Conservation (phyloP, 2,329 filamentous ascomycete species). For the Dactylellina sp. region DNA sequence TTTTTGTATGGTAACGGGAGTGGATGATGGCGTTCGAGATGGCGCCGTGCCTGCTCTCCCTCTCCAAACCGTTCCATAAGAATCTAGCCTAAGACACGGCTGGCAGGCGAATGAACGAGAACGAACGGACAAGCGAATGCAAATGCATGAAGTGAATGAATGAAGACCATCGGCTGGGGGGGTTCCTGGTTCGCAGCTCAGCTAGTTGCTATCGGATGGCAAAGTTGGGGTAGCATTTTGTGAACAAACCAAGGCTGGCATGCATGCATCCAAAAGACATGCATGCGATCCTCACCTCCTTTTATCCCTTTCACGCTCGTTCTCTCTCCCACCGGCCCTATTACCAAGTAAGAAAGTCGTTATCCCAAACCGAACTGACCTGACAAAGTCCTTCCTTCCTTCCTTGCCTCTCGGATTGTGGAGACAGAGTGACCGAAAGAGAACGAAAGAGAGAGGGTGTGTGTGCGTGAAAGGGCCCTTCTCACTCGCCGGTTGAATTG, state of each 20-base stretch:
- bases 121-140: too few relatives aligned
- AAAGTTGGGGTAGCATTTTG: slow-evolving; percentile 16
- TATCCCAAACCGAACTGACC: too few relatives aligned
- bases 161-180: too few relatives aligned
- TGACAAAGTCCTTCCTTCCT: slow-evolving; percentile 1
- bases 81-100: background rate
- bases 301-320: background rate
- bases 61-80: too few relatives aligned
- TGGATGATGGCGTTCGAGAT: too few relatives aligned
- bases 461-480: too few relatives aligned
- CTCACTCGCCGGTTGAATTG: too few relatives aligned
- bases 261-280: background rate
- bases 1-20: too few relatives aligned
- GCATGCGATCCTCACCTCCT: background rate
- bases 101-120: background rate
- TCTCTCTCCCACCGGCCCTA: slow-evolving; percentile 1
- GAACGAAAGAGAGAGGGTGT: too few relatives aligned
- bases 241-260: background rate
- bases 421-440: too few relatives aligned
- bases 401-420: background rate
- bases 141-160: slow-evolving; percentile 3
- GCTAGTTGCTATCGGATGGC: background rate
- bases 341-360: too few relatives aligned
- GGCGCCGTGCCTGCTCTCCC: background rate
- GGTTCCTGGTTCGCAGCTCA: too few relatives aligned